Base-by-base conservation (phyloP, 495 filamentous ascomycete genomes). In the Tuber umbilicatum region DNA sequence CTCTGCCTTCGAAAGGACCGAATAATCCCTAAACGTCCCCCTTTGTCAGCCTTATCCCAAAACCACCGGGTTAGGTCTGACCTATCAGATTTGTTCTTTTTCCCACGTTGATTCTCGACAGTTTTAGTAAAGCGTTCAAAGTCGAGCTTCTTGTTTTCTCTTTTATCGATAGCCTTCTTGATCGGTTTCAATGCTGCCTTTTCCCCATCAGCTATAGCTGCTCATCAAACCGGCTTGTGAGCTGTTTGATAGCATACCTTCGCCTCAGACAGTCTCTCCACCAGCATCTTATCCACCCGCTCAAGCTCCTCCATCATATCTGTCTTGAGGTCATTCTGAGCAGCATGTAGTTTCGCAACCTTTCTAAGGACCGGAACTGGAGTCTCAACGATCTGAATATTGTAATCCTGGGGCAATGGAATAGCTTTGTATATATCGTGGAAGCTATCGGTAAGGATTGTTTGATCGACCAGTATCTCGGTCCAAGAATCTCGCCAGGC, bases 111-210 rank as follows among this genome's bases (percentile, higher is more conserved):
- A 80, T 88, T 90, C 75, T 92, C 92, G 35, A 90, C 89, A 73
- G 90, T 89, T 73, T 91, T 88, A 81, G 94, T 89, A 74, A 89
- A 90, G 75, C 91, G 90, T 83, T 98, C 94, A 80, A 90, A 97
- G 82, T 97, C 94, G 68, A 95, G 80, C 86, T 97, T 91, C 84
- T 90, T 93, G 79, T 97, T 91, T 79, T 96, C 93, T 60, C 94
- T 86, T 81, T 93, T 94, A 85, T 97, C 97, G 83, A 98, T 94
- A 3, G 91, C 91, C 84, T 94, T 97, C 81, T 93, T 91, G 82
- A 97, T 86, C 0, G 92, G 91, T 73, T 88, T 86, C 74, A 97
- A 85, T 64, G 83, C 89, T 70, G 91, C 89, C 80, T 90, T 91
- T 3, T 92, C 93, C 6, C 39, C 73, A 70, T 75, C 12, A 41